Percentiles rank a stretch among this genome's conserved stretches.
Conservation (phyloP, 345 rosid species). For the Ailanthus altissimus region DNA sequence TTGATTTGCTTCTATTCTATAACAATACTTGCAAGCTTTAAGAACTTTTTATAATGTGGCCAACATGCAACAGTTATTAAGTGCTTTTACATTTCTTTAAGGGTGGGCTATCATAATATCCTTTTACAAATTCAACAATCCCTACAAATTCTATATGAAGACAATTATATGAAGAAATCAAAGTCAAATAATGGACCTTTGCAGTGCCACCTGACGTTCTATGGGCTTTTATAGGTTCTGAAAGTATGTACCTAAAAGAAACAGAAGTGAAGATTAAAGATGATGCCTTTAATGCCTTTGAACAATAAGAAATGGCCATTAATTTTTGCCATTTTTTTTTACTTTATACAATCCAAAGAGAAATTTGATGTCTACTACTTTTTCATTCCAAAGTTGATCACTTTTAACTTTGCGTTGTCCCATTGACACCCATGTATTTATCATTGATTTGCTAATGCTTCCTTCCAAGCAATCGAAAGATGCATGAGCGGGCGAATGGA, state of each 20-base stretch:
- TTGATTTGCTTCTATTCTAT: not conserved
- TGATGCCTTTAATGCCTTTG: slow-evolving; percentile 9
- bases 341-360: slow-evolving; percentile 14
- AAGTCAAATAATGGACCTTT: not conserved
- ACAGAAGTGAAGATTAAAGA: slow-evolving; percentile 14
- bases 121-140: slow-evolving; percentile 15
- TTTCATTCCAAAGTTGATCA: slow-evolving; percentile 3
- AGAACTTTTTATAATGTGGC: slow-evolving; percentile 8
- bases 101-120: slow-evolving; percentile 24
- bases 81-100: slow-evolving; percentile 23
- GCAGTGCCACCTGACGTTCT: not conserved
- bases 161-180: slow-evolving; percentile 5
- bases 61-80: not conserved
- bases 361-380: slow-evolving; percentile 10
- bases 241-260: slow-evolving; percentile 22
- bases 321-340: slow-evolving; percentile 2
- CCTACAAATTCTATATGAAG: not conserved
- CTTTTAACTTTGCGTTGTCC: not conserved
- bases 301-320: slow-evolving; percentile 22
- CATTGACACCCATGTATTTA: not conserved
- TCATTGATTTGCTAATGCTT: not conserved
- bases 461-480: not conserved
- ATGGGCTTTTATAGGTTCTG: not conserved
- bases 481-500: not conserved
- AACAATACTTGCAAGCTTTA: not conserved